Percentiles rank a stretch among this genome's conserved stretches.
These are phyloP conservation scores for Phoma sp. DNA, from an alignment of 2,329 filamentous ascomycete species.

Conservation along the genomic window DNA sequence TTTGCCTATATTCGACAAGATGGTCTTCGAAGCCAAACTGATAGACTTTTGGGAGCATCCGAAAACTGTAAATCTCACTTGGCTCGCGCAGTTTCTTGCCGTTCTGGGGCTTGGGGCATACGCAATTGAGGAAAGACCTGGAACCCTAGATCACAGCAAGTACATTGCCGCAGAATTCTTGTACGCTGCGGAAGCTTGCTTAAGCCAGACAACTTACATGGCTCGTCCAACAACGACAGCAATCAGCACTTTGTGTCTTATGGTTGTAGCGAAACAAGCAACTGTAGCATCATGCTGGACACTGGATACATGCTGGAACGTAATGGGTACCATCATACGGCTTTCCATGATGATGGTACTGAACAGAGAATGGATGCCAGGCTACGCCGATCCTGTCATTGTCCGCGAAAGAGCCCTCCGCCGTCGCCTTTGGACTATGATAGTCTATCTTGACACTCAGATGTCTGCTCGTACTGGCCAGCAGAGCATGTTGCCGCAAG, in stretches of 20 bases:
- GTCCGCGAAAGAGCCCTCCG: slow-evolving; percentile 18
- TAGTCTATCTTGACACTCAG: slow-evolving; percentile 29
- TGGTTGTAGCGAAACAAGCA: slow-evolving; percentile 32
- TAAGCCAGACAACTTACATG: slow-evolving; percentile 30
- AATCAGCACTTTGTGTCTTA: slow-evolving; percentile 27
- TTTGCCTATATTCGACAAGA: slow-evolving; percentile 18
- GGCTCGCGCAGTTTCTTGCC: slow-evolving; percentile 26
- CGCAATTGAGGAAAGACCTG: slow-evolving; percentile 9
- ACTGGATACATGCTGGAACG: slow-evolving; percentile 29
- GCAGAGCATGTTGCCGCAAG: slow-evolving; percentile 21
- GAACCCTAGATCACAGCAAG: slow-evolving; percentile 1
- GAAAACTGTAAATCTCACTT: slow-evolving; percentile 13
- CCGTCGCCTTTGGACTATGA: slow-evolving; percentile 23
- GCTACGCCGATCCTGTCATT: slow-evolving; percentile 8
- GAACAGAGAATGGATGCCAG: slow-evolving; percentile 22
- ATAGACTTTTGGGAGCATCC: slow-evolving; percentile 12
- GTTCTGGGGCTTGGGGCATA: slow-evolving; percentile 31
- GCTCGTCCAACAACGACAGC: slow-evolving; percentile 20
- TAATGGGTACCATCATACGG: slow-evolving; percentile 25
- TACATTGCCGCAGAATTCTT: slow-evolving; percentile 20
- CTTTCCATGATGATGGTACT: slow-evolving; percentile 27
- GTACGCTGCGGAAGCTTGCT: slow-evolving; percentile 29
- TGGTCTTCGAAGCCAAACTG: slow-evolving; percentile 14
- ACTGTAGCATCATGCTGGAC: slow-evolving; percentile 31
- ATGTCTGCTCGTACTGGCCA: slow-evolving; percentile 27